Percentiles rank a stretch among this genome's conserved stretches.
These are phyloP conservation scores for Pisolithus sp. DNA, from an alignment of 768 basidiomycete genomes.

Conservation along the genomic window DNA sequence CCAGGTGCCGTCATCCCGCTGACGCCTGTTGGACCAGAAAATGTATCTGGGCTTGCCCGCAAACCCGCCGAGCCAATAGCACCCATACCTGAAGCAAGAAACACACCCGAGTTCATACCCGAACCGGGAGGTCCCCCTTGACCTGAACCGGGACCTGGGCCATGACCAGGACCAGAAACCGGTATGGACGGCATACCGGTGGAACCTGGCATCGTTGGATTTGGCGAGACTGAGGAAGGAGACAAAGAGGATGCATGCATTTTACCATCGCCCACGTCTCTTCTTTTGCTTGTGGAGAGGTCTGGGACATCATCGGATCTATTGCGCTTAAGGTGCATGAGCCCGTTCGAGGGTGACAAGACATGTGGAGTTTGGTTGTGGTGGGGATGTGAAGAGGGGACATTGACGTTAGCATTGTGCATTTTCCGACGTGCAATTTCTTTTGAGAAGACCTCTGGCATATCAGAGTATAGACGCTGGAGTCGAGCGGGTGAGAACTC, in stretches of 20 bases:
- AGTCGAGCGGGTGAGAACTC: constrained; percentile 56
- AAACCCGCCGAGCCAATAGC: constrained; percentile 1
- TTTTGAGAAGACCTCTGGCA: constrained; percentile 57
- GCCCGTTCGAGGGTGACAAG: constrained; percentile 21
- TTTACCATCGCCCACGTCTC: constrained; percentile 64
- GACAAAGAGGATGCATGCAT: constrained; percentile 27
- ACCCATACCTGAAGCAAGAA: not conserved
- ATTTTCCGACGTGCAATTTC: constrained; percentile 45
- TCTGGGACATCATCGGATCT: constrained; percentile 47
- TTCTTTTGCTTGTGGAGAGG: constrained; percentile 47
- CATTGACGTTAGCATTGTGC: constrained; percentile 18
- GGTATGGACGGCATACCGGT: constrained; percentile 8
- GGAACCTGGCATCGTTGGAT: not conserved
- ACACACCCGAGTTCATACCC: not conserved
- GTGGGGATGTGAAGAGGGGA: not conserved
- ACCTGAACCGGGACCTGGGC: not conserved
- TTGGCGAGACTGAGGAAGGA: not conserved
- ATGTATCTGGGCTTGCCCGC: constrained; percentile 18
- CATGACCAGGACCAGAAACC: constrained; percentile 4
- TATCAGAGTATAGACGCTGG: constrained; percentile 54
- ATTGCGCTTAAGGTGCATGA: constrained; percentile 51
- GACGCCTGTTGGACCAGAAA: constrained; percentile 15
- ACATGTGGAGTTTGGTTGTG: constrained; percentile 13
- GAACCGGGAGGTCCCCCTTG: not conserved
- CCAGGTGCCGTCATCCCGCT: constrained; percentile 8